Evolutionary conservation across 345 rosid species (phyloP).

Genomic region (Mangifera indica): DNA sequence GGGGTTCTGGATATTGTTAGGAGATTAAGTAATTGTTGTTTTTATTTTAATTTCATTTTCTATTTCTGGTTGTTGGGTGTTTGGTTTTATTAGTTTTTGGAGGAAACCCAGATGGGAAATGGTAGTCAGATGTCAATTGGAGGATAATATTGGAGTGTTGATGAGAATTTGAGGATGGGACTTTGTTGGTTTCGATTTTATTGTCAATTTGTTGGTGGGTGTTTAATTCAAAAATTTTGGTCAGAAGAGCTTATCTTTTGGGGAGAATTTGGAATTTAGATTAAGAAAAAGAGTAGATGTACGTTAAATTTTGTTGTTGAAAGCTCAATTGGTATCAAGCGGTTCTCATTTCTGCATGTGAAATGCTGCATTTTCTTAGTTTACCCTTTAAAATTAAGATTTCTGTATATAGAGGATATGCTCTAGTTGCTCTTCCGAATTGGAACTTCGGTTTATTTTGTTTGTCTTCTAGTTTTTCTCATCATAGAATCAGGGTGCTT

Average conservation of each 20-base stretch:
- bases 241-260: neutral
- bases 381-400: neutral
- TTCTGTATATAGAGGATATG: neutral
- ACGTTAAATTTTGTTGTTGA: neutral
- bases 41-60: neutral
- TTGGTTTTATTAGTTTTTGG: slow-evolving; percentile 3
- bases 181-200: neutral
- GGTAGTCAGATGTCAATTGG: slow-evolving; percentile 14
- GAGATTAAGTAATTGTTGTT: neutral
- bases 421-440: neutral
- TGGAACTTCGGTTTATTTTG: neutral
- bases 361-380: neutral
- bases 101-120: slow-evolving; percentile 9
- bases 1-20: neutral
- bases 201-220: neutral
- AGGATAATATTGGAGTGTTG: neutral
- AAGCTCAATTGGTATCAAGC: too few species aligned
- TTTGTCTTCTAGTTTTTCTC: neutral
- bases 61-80: neutral
- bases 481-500: neutral
- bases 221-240: slow-evolving; percentile 7
- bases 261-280: neutral
- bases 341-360: slow-evolving; percentile 10
- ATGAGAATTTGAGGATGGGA: neutral
- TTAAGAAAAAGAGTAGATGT: neutral